Base-by-base conservation (phyloP, 176 grass and related monocot species). In the Aegilops sharonensis region DNA sequence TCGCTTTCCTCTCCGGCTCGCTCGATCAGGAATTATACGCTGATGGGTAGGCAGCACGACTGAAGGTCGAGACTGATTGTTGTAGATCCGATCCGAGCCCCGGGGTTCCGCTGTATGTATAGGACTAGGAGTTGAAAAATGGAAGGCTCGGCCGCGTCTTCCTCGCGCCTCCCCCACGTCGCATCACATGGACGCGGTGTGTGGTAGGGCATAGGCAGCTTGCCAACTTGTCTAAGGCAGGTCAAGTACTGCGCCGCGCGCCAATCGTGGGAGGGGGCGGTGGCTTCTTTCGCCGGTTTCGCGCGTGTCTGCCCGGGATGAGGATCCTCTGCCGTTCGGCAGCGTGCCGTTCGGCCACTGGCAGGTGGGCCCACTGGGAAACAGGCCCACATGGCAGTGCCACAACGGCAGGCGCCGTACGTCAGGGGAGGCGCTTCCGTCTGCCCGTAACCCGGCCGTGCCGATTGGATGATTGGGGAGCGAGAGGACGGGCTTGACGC, bases 181-280 rank as follows among this genome's bases (percentile, higher is more conserved):
- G 35, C 39, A 8, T 64, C 78, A 86, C 80, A 62, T 87, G 89
- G 73, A 73, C 37, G 76, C 29, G 23, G 71, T 72, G 24, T 81
- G 70, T 82, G 79, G 59, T 73, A 64, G 74, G 81, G 65, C 54
- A 64, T 5, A 10, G 9, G 8, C 11, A 23, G 18, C 37, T 72
- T 72, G 39, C 39, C 11, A 50, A 50, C 12, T 50, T 50, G 47
- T 0, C 1, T 14, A 13, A 20, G 4, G 1, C 1, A 4, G 9
- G 13, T 3, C 7, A 8, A 63, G 74, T 78, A 68, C 27, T 50
- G 50, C 15, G 47, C 23, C 13, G 72, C 42, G 23, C 68, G 68
- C 68, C 35, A 35, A 40, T 39, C 9, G 9, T 0, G 47, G 47
- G 13, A 2, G 13, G 40, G 45, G 30, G 15, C 25, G 43, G 36